These are phyloP conservation scores for Thermomucor indicae-seudaticae DNA, from an alignment of 371 early-diverging fungal genomes.

Conservation along the genomic window DNA sequence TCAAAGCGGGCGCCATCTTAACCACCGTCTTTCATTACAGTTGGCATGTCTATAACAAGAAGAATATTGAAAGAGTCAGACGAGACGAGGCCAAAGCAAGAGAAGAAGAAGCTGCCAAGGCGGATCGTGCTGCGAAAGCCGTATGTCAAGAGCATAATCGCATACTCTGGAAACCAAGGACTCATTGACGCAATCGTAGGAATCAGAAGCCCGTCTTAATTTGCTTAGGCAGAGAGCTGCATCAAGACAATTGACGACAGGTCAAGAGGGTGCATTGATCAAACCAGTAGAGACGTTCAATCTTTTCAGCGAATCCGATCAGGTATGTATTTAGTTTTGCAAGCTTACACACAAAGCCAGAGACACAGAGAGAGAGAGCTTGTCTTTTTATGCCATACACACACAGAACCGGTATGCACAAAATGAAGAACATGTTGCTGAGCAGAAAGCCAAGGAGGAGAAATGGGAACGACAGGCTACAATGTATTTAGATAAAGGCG, in stretches of 20 bases:
- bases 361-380: background rate
- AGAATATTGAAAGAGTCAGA: conserved; percentile 65
- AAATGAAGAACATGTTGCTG: conserved; percentile 58
- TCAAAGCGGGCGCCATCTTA: background rate
- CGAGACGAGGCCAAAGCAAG: conserved; percentile 67
- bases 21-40: conserved; percentile 20
- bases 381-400: background rate
- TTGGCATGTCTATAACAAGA: conserved; percentile 77
- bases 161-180: background rate
- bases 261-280: background rate
- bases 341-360: background rate
- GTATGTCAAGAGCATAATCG: conserved; percentile 24
- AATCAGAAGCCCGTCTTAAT: conserved; percentile 54
- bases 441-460: conserved; percentile 50
- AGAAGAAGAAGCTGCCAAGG: conserved; percentile 40
- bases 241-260: conserved; percentile 8
- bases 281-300: conserved; percentile 28
- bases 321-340: conserved; percentile 8
- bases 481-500: conserved; percentile 59
- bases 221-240: conserved; percentile 48
- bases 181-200: too few relatives aligned
- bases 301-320: conserved; percentile 51
- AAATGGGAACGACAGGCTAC: conserved; percentile 57
- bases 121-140: conserved; percentile 42
- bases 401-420: conserved; percentile 6